phyloP scores from a whole-genome alignment of 768 basidiomycete species.

The Lyophyllum shimeji region DNA sequence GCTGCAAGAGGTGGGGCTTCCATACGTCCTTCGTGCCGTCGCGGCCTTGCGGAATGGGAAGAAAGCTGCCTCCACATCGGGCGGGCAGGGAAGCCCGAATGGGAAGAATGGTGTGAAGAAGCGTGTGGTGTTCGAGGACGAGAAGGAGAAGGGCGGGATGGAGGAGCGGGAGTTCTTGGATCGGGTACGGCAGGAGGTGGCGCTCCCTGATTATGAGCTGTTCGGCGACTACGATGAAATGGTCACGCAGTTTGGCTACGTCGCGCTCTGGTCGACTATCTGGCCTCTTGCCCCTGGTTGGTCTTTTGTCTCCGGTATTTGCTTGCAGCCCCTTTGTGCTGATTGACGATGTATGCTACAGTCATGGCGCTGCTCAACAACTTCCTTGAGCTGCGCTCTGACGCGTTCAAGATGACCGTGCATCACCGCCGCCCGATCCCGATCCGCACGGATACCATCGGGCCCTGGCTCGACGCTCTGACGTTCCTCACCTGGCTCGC shows the following conservation, averaged over 20 bases:
- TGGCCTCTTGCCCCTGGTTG: constrained; percentile 87
- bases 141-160: constrained; percentile 51
- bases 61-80: constrained; percentile 28
- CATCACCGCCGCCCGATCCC: constrained; percentile 86
- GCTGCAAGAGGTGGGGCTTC: constrained; percentile 78
- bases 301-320: constrained; percentile 22
- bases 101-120: constrained; percentile 46
- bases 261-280: constrained; percentile 88
- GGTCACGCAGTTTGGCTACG: constrained; percentile 94
- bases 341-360: too few relatives aligned
- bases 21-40: constrained; percentile 68
- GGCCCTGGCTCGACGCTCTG: constrained; percentile 90
- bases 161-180: constrained; percentile 83
- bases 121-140: constrained; percentile 71
- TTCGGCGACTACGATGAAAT: constrained; percentile 95
- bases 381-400: constrained; percentile 85
- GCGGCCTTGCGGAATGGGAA: constrained; percentile 44
- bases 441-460: constrained; percentile 85
- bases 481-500: constrained; percentile 89
- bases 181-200: constrained; percentile 71
- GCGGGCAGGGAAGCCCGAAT: constrained; percentile 12
- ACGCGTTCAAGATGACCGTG: constrained; percentile 92
- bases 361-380: constrained; percentile 92
- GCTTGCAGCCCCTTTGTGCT: too few relatives aligned
- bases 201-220: constrained; percentile 76